Conservation (phyloP, 2,329 filamentous ascomycete genomes). For the Fusarium haematococcum region DNA sequence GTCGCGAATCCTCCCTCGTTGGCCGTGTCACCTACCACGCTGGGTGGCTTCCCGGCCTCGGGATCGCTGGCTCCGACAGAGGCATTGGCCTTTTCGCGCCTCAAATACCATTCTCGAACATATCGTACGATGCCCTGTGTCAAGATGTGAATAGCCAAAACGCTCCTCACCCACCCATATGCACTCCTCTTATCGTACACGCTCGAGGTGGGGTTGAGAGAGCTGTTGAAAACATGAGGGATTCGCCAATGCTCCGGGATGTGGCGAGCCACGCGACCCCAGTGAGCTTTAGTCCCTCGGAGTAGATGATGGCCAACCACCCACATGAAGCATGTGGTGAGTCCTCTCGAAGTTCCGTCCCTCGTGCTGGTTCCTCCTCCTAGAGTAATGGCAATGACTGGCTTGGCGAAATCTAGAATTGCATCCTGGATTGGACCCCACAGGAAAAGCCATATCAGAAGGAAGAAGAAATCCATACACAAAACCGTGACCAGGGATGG, state of each 20-base stretch:
- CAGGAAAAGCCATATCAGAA: conserved; percentile 87
- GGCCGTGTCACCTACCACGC: conserved; percentile 47
- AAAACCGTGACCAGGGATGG: conserved; percentile 88
- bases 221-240: conserved; percentile 58
- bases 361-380: conserved; percentile 81
- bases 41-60: conserved; percentile 68
- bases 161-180: conserved; percentile 75
- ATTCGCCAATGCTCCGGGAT: conserved; percentile 61
- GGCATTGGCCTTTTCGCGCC: conserved; percentile 67
- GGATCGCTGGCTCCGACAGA: conserved; percentile 67
- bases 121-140: conserved; percentile 79
- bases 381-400: conserved; percentile 90
- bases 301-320: conserved; percentile 68
- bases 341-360: conserved; percentile 77
- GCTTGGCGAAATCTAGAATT: conserved; percentile 89
- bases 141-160: conserved; percentile 79
- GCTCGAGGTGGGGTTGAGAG: conserved; percentile 55
- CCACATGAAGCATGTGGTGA: conserved; percentile 77
- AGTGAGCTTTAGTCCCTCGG: conserved; percentile 62
- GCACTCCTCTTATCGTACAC: conserved; percentile 69
- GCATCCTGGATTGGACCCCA: conserved; percentile 90
- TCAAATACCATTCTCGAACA: conserved; percentile 75
- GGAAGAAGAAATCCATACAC: conserved; percentile 84
- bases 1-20: conserved; percentile 59
- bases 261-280: conserved; percentile 59